These are phyloP conservation scores for Wickerhamomyces kurtzmanii DNA, from an alignment of 805 yeast species.

Conservation along the genomic window DNA sequence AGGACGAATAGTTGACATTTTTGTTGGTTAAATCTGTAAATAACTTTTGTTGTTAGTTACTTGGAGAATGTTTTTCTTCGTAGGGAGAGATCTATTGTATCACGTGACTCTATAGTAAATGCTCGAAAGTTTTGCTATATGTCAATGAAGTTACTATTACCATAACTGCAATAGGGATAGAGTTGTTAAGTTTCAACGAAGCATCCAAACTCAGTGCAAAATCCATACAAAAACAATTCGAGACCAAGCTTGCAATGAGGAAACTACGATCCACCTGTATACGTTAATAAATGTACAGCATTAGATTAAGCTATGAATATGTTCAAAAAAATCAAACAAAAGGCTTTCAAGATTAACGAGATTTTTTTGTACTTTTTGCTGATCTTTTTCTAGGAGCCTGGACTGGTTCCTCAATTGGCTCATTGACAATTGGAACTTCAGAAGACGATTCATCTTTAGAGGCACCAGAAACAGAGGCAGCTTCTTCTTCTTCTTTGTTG, in stretches of 20 bases:
- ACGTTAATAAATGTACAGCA: background rate
- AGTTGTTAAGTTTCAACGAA: too few relatives aligned
- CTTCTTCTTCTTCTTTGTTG: slow-evolving; percentile 20
- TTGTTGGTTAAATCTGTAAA: slow-evolving; percentile 1
- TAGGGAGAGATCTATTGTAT: background rate
- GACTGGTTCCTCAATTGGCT: slow-evolving; percentile 1
- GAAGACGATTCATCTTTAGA: slow-evolving; percentile 3
- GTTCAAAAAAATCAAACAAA: slow-evolving; percentile 3
- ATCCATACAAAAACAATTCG: too few relatives aligned
- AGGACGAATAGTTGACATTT: slow-evolving; percentile 23
- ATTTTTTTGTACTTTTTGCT: slow-evolving; percentile 3
- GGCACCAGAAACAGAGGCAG: slow-evolving; percentile 2
- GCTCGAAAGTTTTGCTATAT: too few relatives aligned
- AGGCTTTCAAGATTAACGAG: background rate
- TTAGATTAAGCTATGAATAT: slow-evolving; percentile 1
- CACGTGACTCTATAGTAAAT: too few relatives aligned
- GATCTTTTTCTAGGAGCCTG: slow-evolving; percentile 1
- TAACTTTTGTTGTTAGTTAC: background rate
- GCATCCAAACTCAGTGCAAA: too few relatives aligned
- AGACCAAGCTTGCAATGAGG: too few relatives aligned
- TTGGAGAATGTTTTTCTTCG: background rate
- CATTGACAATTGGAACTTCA: too few relatives aligned
- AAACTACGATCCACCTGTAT: too few relatives aligned
- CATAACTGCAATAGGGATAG: too few relatives aligned
- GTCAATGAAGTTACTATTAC: too few relatives aligned